Evolutionary conservation across 257 asterid genomes (phyloP).

Genomic region (Nicotiana otophora): DNA sequence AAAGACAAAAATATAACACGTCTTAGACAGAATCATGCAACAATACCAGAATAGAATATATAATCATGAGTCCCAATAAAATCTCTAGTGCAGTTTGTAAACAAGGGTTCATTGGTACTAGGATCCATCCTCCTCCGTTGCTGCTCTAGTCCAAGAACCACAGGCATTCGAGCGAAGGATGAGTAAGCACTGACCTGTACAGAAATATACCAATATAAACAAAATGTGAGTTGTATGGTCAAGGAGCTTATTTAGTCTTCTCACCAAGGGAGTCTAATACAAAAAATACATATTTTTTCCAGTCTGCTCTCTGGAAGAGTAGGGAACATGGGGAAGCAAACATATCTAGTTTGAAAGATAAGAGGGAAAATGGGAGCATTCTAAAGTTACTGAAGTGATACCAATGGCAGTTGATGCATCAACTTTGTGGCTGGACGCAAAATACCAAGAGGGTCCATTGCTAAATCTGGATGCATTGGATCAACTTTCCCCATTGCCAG

Average conservation of each 20-base stretch:
- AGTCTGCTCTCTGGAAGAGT: background rate
- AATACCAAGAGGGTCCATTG: constrained; percentile 78
- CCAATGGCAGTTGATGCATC: constrained; percentile 88
- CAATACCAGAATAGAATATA: constrained; percentile 88
- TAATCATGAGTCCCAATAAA: constrained; percentile 87
- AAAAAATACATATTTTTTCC: background rate
- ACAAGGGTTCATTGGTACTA: constrained; percentile 78
- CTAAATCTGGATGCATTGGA: constrained; percentile 76
- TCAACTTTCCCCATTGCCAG: constrained; percentile 97
- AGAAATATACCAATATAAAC: constrained; percentile 12
- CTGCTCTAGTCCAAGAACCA: constrained; percentile 60
- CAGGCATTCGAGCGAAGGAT: constrained; percentile 72
- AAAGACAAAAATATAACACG: background rate
- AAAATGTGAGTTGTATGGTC: background rate
- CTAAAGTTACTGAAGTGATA: constrained; percentile 21
- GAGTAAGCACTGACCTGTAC: constrained; percentile 95
- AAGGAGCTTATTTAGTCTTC: background rate
- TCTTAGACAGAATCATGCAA: background rate
- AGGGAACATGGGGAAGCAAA: background rate
- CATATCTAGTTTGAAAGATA: background rate
- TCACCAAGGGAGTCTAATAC: background rate
- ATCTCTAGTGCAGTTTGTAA: constrained; percentile 91
- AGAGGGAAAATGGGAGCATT: background rate
- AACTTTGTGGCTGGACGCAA: constrained; percentile 66
- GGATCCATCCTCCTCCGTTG: constrained; percentile 80